These are phyloP conservation scores for Penicillium sp. DNA, from an alignment of 2,329 filamentous ascomycete genomes.

Conservation along the genomic window DNA sequence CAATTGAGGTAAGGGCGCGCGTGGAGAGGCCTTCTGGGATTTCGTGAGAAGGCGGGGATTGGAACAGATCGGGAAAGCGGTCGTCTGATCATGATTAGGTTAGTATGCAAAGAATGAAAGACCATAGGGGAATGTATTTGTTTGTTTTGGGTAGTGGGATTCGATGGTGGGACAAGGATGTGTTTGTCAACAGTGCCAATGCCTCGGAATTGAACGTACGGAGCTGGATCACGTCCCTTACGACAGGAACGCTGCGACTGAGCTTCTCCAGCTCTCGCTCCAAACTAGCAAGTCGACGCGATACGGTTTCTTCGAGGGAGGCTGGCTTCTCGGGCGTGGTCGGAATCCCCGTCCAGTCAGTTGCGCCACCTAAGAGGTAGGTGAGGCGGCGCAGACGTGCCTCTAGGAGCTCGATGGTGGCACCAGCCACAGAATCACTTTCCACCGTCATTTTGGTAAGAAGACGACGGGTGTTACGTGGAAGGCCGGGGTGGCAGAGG, in stretches of 20 bases:
- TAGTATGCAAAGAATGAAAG: not conserved
- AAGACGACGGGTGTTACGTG: not conserved
- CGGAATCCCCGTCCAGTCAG: constrained; percentile 42
- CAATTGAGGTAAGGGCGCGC: constrained; percentile 40
- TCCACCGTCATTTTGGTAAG: constrained; percentile 31
- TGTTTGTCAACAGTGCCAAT: not conserved
- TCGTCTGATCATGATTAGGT: constrained; percentile 30
- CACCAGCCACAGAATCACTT: constrained; percentile 36
- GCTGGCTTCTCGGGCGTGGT: constrained; percentile 34
- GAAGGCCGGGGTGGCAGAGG: not conserved
- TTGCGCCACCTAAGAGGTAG: constrained; percentile 45
- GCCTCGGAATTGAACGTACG: constrained; percentile 29
- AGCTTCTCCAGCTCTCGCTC: constrained; percentile 41
- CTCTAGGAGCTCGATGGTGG: constrained; percentile 46
- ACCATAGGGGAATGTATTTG: not conserved
- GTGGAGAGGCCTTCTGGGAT: constrained; percentile 38
- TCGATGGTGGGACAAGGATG: not conserved
- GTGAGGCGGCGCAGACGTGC: constrained; percentile 45
- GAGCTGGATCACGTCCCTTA: constrained; percentile 44
- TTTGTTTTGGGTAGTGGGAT: not conserved
- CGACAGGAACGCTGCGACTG: constrained; percentile 36
- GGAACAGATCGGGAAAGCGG: constrained; percentile 44
- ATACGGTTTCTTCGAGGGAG: constrained; percentile 39
- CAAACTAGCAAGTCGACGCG: constrained; percentile 38
- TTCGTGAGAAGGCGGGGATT: constrained; percentile 31